Base-by-base conservation (phyloP, 352 stramenopile species). In the Phytophthora nicotianae region DNA sequence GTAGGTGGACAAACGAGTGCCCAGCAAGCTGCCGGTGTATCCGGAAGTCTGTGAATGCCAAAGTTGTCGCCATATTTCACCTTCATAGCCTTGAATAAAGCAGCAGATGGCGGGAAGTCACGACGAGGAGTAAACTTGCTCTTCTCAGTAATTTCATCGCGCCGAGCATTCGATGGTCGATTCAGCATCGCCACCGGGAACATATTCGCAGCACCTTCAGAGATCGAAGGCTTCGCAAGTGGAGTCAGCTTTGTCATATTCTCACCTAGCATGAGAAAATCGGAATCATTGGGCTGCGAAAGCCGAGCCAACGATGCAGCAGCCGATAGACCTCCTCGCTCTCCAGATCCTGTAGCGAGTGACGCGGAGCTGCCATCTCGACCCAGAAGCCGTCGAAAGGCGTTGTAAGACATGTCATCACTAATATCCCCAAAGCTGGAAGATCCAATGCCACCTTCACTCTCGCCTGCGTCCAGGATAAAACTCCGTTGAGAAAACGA, bases 61-160 rank as follows among this genome's bases (percentile, higher is more conserved):
- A 92, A 90, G 26, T 85, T 86, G 33, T 91, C 83, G 16, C 86
- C 86, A 45, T 93, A 95, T 32, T 90, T 91, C 8, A 75, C 83
- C 45, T 86, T 87, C 79, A 95, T 87, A 3, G 86, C 86, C 65
- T 95, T 93, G 58, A 93, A 93, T 37, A 95, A 53, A 9, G 83
- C 85, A 4, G 83, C 84, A n/a, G 86, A 91, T 27, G 86, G 86
- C 4, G 86, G 86, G 33, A 95, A 95, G 51, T 93, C 86, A 16
- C 84, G 84, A 40, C 81, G 81, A 13, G 85, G 81, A 8, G 81
- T 90, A 49, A 93, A 90, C 51, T 93, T 93, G 62, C 80, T 90
- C 55, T 79, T 88, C 50, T 92, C 86, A 2, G 84, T 90, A 37
- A 92, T 88, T 41, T 90, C 79, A 27, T 91, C 83, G 10, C 81